Conservation (phyloP, 2,329 filamentous ascomycete genomes). For the Aschersonia sp. region DNA sequence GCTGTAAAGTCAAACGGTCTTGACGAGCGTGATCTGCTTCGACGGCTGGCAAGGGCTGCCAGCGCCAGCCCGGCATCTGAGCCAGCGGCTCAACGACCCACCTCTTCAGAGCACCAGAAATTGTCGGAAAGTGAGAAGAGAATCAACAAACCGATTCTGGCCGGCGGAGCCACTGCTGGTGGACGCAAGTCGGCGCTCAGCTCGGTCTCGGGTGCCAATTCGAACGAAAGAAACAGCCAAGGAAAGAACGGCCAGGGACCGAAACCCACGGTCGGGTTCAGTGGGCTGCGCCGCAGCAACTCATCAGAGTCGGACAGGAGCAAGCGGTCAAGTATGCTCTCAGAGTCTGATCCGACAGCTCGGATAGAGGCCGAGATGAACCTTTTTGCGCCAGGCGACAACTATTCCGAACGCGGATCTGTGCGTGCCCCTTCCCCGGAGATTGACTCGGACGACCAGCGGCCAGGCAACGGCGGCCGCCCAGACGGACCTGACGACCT, state of each 20-base stretch:
- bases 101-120: neutral
- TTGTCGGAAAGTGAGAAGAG: conserved; percentile 1
- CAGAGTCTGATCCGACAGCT: conserved; percentile 39
- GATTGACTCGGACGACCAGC: conserved; percentile 6
- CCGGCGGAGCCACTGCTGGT: conserved; percentile 7
- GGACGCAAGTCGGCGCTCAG: conserved; percentile 4
- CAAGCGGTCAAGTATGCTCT: conserved; percentile 33
- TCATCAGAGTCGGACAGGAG: conserved; percentile 32
- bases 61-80: conserved; percentile 26
- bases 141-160: conserved; percentile 4
- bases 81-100: conserved; percentile 10
- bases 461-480: conserved; percentile 9
- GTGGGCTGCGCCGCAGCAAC: conserved; percentile 23
- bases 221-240: conserved; percentile 1
- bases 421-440: conserved; percentile 31
- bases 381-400: conserved; percentile 39
- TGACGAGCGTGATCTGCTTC: conserved; percentile 30
- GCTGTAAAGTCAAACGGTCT: neutral
- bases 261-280: conserved; percentile 27
- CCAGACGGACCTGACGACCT: neutral
- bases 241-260: conserved; percentile 16
- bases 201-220: neutral
- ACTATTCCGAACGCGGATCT: conserved; percentile 40
- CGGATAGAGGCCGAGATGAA: conserved; percentile 41
- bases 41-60: conserved; percentile 31